These are phyloP conservation scores for Quercus phellos DNA, from an alignment of 331 rosid genomes.

Conservation along the genomic window DNA sequence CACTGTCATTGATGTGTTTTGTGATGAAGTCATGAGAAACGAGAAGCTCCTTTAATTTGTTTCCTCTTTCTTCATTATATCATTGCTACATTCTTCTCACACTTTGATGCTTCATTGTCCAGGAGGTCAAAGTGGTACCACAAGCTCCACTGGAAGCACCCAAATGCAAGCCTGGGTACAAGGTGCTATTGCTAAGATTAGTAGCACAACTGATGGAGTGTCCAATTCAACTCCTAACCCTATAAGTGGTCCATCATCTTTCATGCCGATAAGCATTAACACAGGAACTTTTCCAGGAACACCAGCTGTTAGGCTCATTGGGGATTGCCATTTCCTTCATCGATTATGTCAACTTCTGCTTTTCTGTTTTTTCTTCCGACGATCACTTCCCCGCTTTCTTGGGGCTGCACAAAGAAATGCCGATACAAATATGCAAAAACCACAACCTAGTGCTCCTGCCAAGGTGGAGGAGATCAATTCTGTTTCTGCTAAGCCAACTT, in stretches of 20 bases:
- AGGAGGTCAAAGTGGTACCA: conserved; percentile 77
- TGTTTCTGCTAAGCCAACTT: conserved; percentile 42
- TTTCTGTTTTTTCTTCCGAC: conserved; percentile 92
- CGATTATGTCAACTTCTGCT: conserved; percentile 86
- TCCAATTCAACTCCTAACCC: conserved; percentile 74
- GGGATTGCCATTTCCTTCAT: conserved; percentile 95
- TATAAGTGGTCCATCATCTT: conserved; percentile 72
- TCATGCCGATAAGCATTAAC: conserved; percentile 87
- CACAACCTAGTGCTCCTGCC: conserved; percentile 53
- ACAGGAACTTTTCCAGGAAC: conserved; percentile 94
- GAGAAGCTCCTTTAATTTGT: neutral
- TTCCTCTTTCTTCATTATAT: neutral
- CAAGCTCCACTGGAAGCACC: conserved; percentile 75
- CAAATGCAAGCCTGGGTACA: conserved; percentile 97
- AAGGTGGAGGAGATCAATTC: conserved; percentile 66
- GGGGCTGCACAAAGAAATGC: conserved; percentile 57
- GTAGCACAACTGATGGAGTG: conserved; percentile 72
- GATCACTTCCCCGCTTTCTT: conserved; percentile 52
- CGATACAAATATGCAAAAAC: conserved; percentile 61
- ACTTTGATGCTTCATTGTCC: conserved; percentile 15
- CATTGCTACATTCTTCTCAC: neutral
- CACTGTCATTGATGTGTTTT: neutral
- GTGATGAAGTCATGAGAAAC: neutral
- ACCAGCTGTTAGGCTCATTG: conserved; percentile 92
- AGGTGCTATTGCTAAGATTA: conserved; percentile 90